Base-by-base conservation (phyloP, 2,329 filamentous ascomycete genomes). In the Colletotrichum melonis region DNA sequence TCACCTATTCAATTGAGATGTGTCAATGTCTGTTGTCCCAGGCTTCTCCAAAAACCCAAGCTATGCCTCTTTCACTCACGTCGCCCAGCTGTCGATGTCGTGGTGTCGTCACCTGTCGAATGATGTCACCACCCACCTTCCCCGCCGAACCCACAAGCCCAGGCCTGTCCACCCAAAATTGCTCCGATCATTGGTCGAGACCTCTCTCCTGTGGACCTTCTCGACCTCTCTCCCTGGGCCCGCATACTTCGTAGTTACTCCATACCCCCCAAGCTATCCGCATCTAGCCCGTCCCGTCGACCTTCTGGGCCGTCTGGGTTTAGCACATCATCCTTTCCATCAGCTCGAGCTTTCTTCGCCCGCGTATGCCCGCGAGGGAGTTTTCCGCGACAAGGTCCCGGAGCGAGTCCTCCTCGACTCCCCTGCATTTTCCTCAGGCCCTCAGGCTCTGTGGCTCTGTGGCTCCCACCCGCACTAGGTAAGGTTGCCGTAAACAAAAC, bases 51-150 rank as follows among this genome's bases (percentile, higher is more conserved):
- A 38, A 35, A 19, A 42, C 46, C 35, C 28, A 28, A 24, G 63
- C 68, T 52, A 70, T 67, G 62, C 63, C 63, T 26, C 63, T 65
- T 65, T 65, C 63, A 22, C 30, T 38, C 52, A 24, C 38, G 24
- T 26, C 42, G 42, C 42, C 28, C 52, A 57, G 32, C 54, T 35
- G 63, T 65, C 52, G 52, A 54, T 46, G 67, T 62, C 56, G 71
- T 72, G 69, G 76, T 81, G 80, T 82, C 81, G 79, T 80, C 77
- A 81, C 80, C 79, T 79, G 80, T 78, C 72, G 75, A 74, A 83
- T 84, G 83, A 84, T 83, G 83, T 84, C 83, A 84, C 81, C 81
- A 84, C 80, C 78, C 77, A 69, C 28, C n/a, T 65, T 62, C 62
- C 70, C 71, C 71, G 71, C 71, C 38, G 49, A 66, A 73, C 67